Percentiles rank a stretch among this genome's conserved stretches.
Conservation (phyloP, 768 basidiomycete genomes). For the Xerocomellus chrysenteron region DNA sequence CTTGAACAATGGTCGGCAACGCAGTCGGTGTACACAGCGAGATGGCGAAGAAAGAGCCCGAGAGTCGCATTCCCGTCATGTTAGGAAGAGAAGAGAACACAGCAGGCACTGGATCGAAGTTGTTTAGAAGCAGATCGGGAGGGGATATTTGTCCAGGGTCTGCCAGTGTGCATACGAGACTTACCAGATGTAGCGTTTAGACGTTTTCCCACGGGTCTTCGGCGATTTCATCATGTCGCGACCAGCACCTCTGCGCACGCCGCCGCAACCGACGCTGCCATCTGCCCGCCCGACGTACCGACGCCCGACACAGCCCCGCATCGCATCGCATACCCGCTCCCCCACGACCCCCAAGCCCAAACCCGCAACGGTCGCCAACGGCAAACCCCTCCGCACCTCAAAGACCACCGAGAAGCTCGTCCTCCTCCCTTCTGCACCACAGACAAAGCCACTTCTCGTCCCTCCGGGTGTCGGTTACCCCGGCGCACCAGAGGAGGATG, state of each 20-base stretch:
- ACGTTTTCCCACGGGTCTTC: no score
- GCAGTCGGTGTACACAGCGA: no score
- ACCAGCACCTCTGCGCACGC: constrained; percentile 10
- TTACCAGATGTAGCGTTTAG: no score
- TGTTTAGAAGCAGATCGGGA: no score
- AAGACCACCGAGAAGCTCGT: constrained; percentile 93
- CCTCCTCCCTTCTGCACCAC: constrained; percentile 84
- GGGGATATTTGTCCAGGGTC: no score
- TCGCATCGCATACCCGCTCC: constrained; percentile 16
- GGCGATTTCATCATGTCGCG: constrained; percentile 6
- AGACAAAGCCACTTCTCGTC: constrained; percentile 65
- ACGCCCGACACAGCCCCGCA: constrained; percentile 23
- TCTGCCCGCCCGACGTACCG: constrained; percentile 21
- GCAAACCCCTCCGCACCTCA: constrained; percentile 73
- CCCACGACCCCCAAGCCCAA: constrained; percentile 19
- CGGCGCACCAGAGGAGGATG: constrained; percentile 39
- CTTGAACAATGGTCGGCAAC: no score
- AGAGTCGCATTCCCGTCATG: no score
- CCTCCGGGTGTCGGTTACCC: constrained; percentile 14
- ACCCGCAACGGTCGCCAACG: constrained; percentile 16
- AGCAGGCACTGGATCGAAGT: no score
- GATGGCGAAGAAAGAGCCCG: no score
- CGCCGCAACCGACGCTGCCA: constrained; percentile 25
- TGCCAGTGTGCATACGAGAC: no score
- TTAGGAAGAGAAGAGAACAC: no score